Base-by-base conservation (phyloP, 2,329 filamentous ascomycete species). In the Verticillium alfalfae region DNA sequence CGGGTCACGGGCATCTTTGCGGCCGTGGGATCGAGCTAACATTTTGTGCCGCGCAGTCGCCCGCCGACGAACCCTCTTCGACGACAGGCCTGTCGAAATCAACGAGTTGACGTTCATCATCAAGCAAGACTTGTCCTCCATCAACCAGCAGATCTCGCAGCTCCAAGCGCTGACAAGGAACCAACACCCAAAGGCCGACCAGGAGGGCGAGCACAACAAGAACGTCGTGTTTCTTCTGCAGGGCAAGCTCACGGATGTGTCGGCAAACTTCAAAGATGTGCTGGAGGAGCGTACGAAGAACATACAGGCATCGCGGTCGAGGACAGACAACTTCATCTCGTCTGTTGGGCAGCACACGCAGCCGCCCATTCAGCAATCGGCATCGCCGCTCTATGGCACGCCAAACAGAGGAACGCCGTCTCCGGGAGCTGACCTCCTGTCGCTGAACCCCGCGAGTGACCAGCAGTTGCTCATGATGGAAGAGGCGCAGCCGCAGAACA, bases 151-250 rank as follows among this genome's bases (percentile, higher is more conserved):
- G 72, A 98, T 98, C 69, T 90, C 90, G 56, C 82, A 83, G 10
- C 81, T 99, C n/a, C 91, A 96, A 72, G 79, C 84, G 7, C 82
- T 97, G 56, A 89, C 92, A 15, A 85, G 88, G 60, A 85, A 91
- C 63, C 89, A 93, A 75, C 90, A 94, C 69, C 89, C 91, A 54
- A 84, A 81, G 67, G 81, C 78, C 66, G 86, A 85, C 68, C 93
- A 97, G 72, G 92, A 97, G 75, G 93, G 93, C 68, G 93, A 98
- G 73, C 96, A 99, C 79, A 97, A 96, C 81, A 96, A 97, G 77
- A 97, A 98, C 72, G 95, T 98, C 37, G 91, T 97, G 3, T 88
- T 96, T 65, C 83, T 98, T 72, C 80, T 98, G 18, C 93, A 97
- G 76, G 92, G 92, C 65, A 95, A 95, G 72, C 81, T 98, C 49